These are phyloP conservation scores for Didymella pinodella DNA, from an alignment of 2,329 filamentous ascomycete genomes.

Conservation along the genomic window DNA sequence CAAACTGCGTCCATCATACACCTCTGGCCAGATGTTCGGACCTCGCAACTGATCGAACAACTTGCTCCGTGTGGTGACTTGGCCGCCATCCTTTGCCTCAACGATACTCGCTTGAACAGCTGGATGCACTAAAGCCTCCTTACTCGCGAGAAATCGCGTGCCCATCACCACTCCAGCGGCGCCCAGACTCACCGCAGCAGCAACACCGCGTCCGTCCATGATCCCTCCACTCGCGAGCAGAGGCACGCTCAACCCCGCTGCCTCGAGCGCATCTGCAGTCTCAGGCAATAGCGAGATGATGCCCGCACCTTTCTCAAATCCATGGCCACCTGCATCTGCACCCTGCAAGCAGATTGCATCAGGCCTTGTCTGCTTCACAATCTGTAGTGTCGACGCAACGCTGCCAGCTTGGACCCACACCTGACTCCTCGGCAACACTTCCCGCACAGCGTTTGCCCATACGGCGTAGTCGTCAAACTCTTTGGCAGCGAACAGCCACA, in stretches of 20 bases:
- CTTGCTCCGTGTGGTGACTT: constrained; percentile 58
- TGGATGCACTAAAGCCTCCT: constrained; percentile 56
- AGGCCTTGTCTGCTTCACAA: constrained; percentile 57
- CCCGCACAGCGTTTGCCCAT: constrained; percentile 48
- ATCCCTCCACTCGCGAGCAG: constrained; percentile 69
- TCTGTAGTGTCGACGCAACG: constrained; percentile 62
- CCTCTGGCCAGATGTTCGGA: constrained; percentile 64
- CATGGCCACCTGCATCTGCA: constrained; percentile 70
- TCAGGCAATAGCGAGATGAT: constrained; percentile 68
- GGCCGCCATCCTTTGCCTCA: constrained; percentile 58
- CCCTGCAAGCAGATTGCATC: constrained; percentile 71
- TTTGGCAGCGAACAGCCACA: constrained; percentile 73
- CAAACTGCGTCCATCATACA: constrained; percentile 66
- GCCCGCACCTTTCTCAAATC: constrained; percentile 63
- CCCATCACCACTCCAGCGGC: constrained; percentile 66
- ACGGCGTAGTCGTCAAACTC: constrained; percentile 49
- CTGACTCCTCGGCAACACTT: constrained; percentile 48
- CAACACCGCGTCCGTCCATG: constrained; percentile 65
- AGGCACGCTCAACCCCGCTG: constrained; percentile 33
- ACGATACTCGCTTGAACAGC: constrained; percentile 58
- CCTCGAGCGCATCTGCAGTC: constrained; percentile 58
- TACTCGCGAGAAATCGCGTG: constrained; percentile 67
- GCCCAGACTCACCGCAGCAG: constrained; percentile 65
- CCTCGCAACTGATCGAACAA: constrained; percentile 64
- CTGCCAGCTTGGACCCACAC: constrained; percentile 70